A percentile compares a stretch with the other conserved stretches of the same genome.
Conservation (phyloP, 495 filamentous ascomycete species). For the Penicillium atrosanguineum region DNA sequence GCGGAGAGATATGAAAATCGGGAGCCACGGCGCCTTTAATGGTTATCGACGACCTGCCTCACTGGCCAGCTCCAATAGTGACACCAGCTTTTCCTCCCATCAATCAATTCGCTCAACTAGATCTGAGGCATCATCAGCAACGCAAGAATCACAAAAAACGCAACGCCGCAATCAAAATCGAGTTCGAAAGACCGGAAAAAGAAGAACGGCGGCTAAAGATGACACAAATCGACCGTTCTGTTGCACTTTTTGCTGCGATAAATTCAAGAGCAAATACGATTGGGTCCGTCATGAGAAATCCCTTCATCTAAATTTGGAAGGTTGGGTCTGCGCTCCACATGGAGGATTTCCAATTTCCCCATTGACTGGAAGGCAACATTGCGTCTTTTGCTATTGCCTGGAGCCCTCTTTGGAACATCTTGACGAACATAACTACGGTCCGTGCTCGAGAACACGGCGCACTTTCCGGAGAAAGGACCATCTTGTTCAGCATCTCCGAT, state of each 20-base stretch:
- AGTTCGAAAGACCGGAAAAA: no score
- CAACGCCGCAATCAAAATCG: no score
- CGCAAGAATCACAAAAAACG: no score
- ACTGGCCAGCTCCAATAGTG: no score
- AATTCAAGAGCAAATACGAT: slow-evolving; percentile 76
- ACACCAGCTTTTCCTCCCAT: no score
- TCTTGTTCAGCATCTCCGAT: slow-evolving; percentile 68
- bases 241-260: slow-evolving; percentile 80
- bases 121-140: no score
- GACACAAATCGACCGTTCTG: slow-evolving; percentile 12
- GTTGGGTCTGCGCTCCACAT: slow-evolving; percentile 70
- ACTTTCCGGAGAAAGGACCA: slow-evolving; percentile 77
- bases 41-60: no score
- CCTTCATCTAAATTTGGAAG: slow-evolving; percentile 71
- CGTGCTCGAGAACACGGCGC: slow-evolving; percentile 59
- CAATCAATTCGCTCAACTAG: no score
- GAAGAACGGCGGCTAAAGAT: no score
- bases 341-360: slow-evolving; percentile 37
- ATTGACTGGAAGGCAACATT: slow-evolving; percentile 50
- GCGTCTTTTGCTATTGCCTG: slow-evolving; percentile 22
- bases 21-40: no score
- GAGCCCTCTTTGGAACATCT: slow-evolving; percentile 20
- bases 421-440: slow-evolving; percentile 52
- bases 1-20: no score
- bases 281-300: slow-evolving; percentile 82